Base-by-base conservation (phyloP, 2,329 filamentous ascomycete species). In the Geosmithia flava region DNA sequence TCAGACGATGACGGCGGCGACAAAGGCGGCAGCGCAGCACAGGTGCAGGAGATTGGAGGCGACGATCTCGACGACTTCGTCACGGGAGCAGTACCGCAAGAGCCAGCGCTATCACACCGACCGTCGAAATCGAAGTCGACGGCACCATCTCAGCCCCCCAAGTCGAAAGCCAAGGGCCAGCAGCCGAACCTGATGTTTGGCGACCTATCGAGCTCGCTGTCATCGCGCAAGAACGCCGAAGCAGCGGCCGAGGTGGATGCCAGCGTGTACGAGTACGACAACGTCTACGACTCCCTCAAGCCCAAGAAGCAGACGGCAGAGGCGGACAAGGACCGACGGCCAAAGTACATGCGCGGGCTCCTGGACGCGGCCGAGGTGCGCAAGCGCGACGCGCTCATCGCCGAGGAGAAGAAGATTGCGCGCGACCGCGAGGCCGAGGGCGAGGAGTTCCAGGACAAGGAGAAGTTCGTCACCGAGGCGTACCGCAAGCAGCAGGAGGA, bases 181-280 rank as follows among this genome's bases (percentile, higher is more conserved):
- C 33, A 37, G 33, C 55, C 61, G 13, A 68, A 64, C 48, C 65
- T 66, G 46, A 68, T 73, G 59, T 82, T 79, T 55, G 76, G 75
- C 37, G 83, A 89, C 57, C 72, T 87, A 1, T 85, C 85, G 3
- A 78, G 78, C 56, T 68, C 77, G 1, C 69, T 83, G 30, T 70
- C 78, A 29, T 78, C 83, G 23, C 76, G 78, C 47, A 80, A 76
- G 55, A 74, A 84, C 55, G 76, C 78, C 39, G 71, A 81, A 53
- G 77, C 78, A 16, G 85, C 85, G 2, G 71, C 80, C 52, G 73
- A 78, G 50, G 60, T 84, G 8, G 87, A 93, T 57, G 70, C 85
- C 1, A 82, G 79, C 45, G 81, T 93, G 55, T 93, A 90, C 69
- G 87, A 93, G 66, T 94, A 93, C 67, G 87, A 94, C 61, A 76